phyloP scores from a whole-genome alignment of 768 basidiomycete genomes.

The Pisolithus sp. region DNA sequence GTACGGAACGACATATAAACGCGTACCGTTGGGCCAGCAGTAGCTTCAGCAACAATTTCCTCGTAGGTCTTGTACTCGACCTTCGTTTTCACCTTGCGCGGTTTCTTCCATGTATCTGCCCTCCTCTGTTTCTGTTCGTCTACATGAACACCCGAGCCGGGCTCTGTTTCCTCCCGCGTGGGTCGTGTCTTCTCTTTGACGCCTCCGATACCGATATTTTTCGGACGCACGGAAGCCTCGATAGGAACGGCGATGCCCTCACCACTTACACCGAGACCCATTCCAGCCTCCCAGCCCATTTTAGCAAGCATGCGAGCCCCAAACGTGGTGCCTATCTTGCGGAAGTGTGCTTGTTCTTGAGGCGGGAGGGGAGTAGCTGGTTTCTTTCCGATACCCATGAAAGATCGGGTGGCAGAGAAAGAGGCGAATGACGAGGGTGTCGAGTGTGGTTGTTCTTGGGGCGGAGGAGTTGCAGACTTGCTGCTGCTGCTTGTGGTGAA shows the following conservation, averaged over 20 bases:
- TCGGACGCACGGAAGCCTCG: slow-evolving; percentile 77
- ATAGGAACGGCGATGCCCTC: slow-evolving; percentile 87
- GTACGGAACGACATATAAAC: background rate
- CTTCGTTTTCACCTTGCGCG: slow-evolving; percentile 78
- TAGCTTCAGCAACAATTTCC: slow-evolving; percentile 86
- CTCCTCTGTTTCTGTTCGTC: slow-evolving; percentile 53
- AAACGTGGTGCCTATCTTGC: slow-evolving; percentile 65
- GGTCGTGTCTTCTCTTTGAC: slow-evolving; percentile 73
- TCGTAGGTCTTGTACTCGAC: slow-evolving; percentile 97
- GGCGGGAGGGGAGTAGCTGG: slow-evolving; percentile 50
- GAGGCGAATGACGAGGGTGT: slow-evolving; percentile 5
- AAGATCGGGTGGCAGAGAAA: slow-evolving; percentile 38
- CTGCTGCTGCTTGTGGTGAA: slow-evolving; percentile 13
- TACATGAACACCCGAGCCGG: slow-evolving; percentile 25
- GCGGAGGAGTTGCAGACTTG: slow-evolving; percentile 28
- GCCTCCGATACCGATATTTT: slow-evolving; percentile 83
- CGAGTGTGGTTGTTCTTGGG: slow-evolving; percentile 22
- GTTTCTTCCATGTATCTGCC: slow-evolving; percentile 80
- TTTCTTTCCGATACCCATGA: slow-evolving; percentile 48
- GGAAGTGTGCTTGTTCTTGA: slow-evolving; percentile 75
- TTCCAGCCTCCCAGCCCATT: slow-evolving; percentile 90
- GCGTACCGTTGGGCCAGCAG: slow-evolving; percentile 85
- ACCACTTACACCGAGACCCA: slow-evolving; percentile 66
- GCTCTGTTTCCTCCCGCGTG: slow-evolving; percentile 6
- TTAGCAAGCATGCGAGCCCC: slow-evolving; percentile 89